A percentile compares a stretch with the other conserved stretches of the same genome.
Evolutionary conservation across 768 basidiomycete genomes (phyloP).

Genomic region (Hortiboletus flavorubellus): DNA sequence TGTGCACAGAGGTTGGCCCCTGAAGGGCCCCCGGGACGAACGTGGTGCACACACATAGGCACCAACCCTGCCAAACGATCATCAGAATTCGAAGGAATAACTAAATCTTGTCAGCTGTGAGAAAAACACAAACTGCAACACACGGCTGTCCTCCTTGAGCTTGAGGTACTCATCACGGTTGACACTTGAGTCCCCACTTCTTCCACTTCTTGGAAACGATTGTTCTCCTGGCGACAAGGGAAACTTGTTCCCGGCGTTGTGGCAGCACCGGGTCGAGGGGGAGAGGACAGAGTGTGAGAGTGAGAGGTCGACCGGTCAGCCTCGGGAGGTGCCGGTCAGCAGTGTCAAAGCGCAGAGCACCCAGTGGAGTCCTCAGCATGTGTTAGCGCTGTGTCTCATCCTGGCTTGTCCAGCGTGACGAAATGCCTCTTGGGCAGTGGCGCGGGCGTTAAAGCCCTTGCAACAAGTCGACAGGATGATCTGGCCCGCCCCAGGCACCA

Average conservation of each 20-base stretch:
- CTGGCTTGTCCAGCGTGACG: no score
- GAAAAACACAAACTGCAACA: conserved; percentile 66
- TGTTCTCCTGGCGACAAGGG: conserved; percentile 96
- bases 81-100: background rate
- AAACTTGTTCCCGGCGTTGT: conserved; percentile 89
- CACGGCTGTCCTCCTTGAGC: conserved; percentile 87
- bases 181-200: conserved; percentile 98
- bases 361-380: no score
- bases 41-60: conserved; percentile 93
- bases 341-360: no score
- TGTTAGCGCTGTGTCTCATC: no score
- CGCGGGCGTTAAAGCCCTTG: conserved; percentile 82
- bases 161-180: conserved; percentile 83
- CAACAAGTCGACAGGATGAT: conserved; percentile 89
- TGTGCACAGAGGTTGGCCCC: conserved; percentile 84
- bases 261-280: no score
- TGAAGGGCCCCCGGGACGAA: conserved; percentile 82
- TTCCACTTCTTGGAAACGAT: conserved; percentile 98
- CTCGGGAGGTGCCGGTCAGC: no score
- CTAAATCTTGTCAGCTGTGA: background rate
- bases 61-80: conserved; percentile 55
- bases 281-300: no score
- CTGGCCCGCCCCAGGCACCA: conserved; percentile 99
- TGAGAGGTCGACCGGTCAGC: no score
- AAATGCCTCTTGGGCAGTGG: conserved; percentile 84